phyloP scores from a whole-genome alignment of 495 filamentous ascomycete species.

The Annulohypoxylon nitens region DNA sequence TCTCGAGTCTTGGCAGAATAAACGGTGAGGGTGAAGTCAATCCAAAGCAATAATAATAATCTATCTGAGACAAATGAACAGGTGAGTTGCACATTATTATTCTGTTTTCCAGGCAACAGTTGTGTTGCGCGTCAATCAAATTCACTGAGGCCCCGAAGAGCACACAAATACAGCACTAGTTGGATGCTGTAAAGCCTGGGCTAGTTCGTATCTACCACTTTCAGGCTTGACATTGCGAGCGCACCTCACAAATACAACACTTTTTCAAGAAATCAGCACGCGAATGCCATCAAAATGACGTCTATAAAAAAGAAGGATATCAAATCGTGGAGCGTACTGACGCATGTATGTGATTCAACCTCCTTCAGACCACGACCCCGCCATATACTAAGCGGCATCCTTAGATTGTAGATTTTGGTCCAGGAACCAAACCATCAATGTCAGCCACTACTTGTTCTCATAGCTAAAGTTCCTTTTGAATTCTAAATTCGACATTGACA shows the following conservation, averaged over 20 bases:
- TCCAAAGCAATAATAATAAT: background rate
- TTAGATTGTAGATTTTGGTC: slow-evolving; percentile 17
- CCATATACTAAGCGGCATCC: slow-evolving; percentile 12
- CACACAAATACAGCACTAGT: background rate
- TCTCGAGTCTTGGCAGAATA: background rate
- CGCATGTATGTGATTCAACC: slow-evolving; percentile 35
- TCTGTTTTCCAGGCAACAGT: background rate
- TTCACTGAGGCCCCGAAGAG: background rate
- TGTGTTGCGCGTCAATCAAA: background rate
- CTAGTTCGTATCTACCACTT: background rate
- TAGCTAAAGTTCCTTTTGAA: background rate
- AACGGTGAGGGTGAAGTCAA: background rate
- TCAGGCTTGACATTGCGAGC: background rate
- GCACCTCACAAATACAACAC: background rate
- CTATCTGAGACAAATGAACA: background rate
- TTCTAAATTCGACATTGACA: slow-evolving; percentile 9
- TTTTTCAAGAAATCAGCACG: background rate
- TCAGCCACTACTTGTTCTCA: background rate
- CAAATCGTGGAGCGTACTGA: slow-evolving; percentile 3
- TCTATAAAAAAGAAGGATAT: slow-evolving; percentile 49
- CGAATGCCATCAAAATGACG: slow-evolving; percentile 40
- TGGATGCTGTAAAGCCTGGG: background rate
- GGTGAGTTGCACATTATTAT: background rate
- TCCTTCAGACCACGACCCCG: background rate
- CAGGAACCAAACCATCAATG: slow-evolving; percentile 10